Evolutionary conservation across 2,329 filamentous ascomycete genomes (phyloP).

Genomic region (Calonectria fujianensis): DNA sequence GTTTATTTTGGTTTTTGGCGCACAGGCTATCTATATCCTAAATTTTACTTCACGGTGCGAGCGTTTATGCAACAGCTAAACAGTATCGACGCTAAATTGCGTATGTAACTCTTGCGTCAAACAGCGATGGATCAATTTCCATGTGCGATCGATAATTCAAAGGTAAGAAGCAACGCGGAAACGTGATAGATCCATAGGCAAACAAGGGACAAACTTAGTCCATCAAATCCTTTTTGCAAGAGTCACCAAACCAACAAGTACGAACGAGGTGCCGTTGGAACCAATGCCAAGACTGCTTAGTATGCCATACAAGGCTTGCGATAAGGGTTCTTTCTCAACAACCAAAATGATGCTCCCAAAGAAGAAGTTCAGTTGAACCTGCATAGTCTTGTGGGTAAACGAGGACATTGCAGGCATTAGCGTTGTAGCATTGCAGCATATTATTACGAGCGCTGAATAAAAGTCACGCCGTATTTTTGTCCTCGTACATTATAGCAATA

Average conservation of each 20-base stretch:
- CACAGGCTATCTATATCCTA: neutral
- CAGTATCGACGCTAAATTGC: neutral
- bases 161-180: neutral
- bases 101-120: neutral
- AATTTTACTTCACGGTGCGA: neutral
- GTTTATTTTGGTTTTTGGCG: neutral
- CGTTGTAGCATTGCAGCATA: constrained; percentile 3
- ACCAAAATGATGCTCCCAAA: neutral
- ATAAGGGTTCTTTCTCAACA: neutral
- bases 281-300: neutral
- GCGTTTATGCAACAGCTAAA: neutral
- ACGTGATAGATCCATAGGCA: neutral
- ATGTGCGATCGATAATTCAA: neutral
- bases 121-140: neutral
- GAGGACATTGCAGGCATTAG: neutral
- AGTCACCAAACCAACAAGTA: neutral
- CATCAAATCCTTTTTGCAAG: neutral
- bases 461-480: neutral
- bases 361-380: neutral
- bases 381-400: neutral
- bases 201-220: neutral
- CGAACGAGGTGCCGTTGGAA: neutral
- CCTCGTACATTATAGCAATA: neutral
- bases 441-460: neutral
- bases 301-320: neutral